Conservation (phyloP, 140 eudicot genomes). For the Cichorium intybus region DNA sequence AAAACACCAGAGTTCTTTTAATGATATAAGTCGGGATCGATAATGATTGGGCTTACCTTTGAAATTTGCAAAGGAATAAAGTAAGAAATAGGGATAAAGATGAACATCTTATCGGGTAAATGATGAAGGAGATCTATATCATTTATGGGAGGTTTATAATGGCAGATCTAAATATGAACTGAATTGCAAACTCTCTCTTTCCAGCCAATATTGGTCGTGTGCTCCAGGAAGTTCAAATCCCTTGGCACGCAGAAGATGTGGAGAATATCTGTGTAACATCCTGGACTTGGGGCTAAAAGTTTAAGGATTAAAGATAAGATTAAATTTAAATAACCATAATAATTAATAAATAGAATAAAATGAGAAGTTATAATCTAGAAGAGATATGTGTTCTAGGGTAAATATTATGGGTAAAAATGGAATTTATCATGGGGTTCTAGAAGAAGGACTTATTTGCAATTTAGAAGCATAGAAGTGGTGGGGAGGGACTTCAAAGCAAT, state of each 20-base stretch:
- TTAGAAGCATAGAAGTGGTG: no score
- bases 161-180: constrained; percentile 9
- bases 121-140: neutral
- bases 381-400: no score
- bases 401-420: no score
- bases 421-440: no score
- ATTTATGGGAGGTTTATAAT: neutral
- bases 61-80: constrained; percentile 46
- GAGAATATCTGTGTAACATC: constrained; percentile 88
- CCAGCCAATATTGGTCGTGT: constrained; percentile 93
- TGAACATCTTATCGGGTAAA: neutral
- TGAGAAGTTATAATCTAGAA: no score
- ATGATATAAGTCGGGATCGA: constrained; percentile 95
- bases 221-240: constrained; percentile 92
- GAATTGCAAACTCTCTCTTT: constrained; percentile 69
- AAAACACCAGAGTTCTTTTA: constrained; percentile 85
- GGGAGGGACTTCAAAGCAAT: no score
- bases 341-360: no score
- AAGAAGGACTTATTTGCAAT: no score
- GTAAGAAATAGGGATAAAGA: neutral
- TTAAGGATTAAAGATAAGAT: no score
- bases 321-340: no score
- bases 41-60: constrained; percentile 85
- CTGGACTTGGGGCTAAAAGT: no score
- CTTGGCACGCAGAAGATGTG: constrained; percentile 98